These are phyloP conservation scores for Porphyra umbilicalis DNA, from an alignment of 31 red algal species.

Conservation along the genomic window DNA sequence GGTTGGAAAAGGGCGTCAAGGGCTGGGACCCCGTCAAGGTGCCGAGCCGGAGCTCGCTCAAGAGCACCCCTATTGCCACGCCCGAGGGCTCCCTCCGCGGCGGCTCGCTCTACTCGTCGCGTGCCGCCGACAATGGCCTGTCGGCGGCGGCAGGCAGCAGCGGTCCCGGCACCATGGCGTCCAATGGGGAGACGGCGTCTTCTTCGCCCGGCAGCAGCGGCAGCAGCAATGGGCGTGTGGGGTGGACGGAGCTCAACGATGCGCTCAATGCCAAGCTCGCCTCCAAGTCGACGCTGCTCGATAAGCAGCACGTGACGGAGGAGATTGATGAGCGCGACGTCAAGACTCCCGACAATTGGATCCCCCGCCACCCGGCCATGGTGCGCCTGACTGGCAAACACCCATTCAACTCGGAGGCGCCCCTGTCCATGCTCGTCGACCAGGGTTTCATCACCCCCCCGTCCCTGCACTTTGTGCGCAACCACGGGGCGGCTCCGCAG, in stretches of 20 bases:
- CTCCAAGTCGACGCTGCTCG: slow-evolving; percentile 4
- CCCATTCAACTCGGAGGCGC: slow-evolving; percentile 92
- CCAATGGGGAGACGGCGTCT: not conserved
- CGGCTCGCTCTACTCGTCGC: slow-evolving; percentile 21
- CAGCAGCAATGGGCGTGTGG: slow-evolving; percentile 6
- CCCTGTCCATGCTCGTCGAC: slow-evolving; percentile 53
- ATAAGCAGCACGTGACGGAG: slow-evolving; percentile 27
- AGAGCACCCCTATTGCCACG: slow-evolving; percentile 71
- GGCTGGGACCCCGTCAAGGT: slow-evolving; percentile 52
- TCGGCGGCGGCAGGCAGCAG: not conserved
- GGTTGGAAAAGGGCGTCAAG: not conserved
- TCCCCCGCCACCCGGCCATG: slow-evolving; percentile 68
- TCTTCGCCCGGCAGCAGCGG: slow-evolving; percentile 2
- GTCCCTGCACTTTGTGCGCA: slow-evolving; percentile 80
- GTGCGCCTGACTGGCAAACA: slow-evolving; percentile 87
- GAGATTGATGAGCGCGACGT: slow-evolving; percentile 58
- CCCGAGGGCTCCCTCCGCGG: slow-evolving; percentile 61
- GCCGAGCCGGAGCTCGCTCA: slow-evolving; percentile 55
- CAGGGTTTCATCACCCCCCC: slow-evolving; percentile 73
- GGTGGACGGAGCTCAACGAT: slow-evolving; percentile 28
- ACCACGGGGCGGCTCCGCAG: slow-evolving; percentile 76
- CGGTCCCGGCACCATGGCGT: not conserved
- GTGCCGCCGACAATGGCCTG: not conserved
- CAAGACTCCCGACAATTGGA: slow-evolving; percentile 77
- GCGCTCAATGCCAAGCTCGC: slow-evolving; percentile 1